Conservation (phyloP, 1,139 yeast species). For the Candida freyschussii region DNA sequence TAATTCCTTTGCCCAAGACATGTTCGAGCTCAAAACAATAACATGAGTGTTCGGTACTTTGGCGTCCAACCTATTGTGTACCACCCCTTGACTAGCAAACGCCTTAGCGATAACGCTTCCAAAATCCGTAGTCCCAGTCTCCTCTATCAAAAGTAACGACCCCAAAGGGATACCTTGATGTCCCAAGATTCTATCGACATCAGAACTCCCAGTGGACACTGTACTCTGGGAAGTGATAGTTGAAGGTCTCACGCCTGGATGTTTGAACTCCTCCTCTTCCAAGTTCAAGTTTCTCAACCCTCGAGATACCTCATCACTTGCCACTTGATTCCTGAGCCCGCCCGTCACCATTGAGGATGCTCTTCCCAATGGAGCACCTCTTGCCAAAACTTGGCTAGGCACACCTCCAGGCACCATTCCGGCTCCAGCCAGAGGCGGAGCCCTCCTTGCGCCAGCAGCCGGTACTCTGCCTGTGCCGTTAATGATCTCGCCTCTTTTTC, state of each 20-base stretch:
- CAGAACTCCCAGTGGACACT: constrained; percentile 71
- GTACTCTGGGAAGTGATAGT: constrained; percentile 69
- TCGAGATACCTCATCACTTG: constrained; percentile 3
- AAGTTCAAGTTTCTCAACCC: constrained; percentile 8
- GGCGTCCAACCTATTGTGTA: constrained; percentile 53
- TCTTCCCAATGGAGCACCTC: constrained; percentile 17
- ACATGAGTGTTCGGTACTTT: constrained; percentile 47
- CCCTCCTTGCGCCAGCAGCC: constrained; percentile 15
- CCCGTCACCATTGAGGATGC: constrained; percentile 1
- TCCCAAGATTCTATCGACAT: constrained; percentile 66
- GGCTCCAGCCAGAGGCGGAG: constrained; percentile 6
- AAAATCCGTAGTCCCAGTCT: constrained; percentile 87
- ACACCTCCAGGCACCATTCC: constrained; percentile 15
- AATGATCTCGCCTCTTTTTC: constrained; percentile 65
- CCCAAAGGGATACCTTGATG: constrained; percentile 91
- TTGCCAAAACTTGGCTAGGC: constrained; percentile 21
- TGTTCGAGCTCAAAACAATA: constrained; percentile 59
- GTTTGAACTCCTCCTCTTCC: constrained; percentile 27
- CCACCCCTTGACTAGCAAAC: constrained; percentile 75
- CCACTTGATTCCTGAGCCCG: constrained; percentile 3
- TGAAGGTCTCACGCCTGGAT: constrained; percentile 72
- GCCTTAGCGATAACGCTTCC: constrained; percentile 65
- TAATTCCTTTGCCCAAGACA: constrained; percentile 62
- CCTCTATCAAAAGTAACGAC: constrained; percentile 64
- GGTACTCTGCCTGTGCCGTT: constrained; percentile 14